These are phyloP conservation scores for Diaporthe citriasiana DNA, from an alignment of 2,329 filamentous ascomycete genomes.

Conservation along the genomic window DNA sequence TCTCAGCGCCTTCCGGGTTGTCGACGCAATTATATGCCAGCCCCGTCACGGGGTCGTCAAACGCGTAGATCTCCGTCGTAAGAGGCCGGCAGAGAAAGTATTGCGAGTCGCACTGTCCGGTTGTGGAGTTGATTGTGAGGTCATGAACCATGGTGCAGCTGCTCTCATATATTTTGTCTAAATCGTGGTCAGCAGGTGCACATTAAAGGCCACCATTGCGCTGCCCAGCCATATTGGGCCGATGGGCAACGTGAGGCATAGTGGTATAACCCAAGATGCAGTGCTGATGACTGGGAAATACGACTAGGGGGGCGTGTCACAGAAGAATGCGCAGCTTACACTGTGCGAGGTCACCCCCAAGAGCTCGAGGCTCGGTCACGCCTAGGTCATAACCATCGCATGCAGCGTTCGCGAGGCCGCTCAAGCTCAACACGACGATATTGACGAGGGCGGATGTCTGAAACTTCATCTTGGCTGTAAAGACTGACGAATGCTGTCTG, in stretches of 20 bases:
- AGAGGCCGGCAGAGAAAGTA: constrained; percentile 33
- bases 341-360: constrained; percentile 1
- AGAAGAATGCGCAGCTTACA: background rate
- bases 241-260: no score
- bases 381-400: background rate
- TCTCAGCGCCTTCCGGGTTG: background rate
- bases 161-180: constrained; percentile 33
- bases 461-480: constrained; percentile 18
- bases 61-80: constrained; percentile 27
- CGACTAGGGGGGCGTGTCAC: no score
- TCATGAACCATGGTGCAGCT: constrained; percentile 25
- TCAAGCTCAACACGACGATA: background rate
- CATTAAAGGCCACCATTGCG: rapidly evolving
- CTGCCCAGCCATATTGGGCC: background rate
- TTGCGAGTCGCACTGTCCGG: constrained; percentile 29
- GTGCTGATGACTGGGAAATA: no score
- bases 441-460: background rate
- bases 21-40: constrained; percentile 28
- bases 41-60: constrained; percentile 36
- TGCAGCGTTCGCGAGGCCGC: background rate
- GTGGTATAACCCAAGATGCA: background rate
- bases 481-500: background rate
- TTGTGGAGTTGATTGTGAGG: constrained; percentile 9
- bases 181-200: background rate
- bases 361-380: background rate